A percentile compares a stretch with the other conserved stretches of the same genome.
Conservation (phyloP, 1,139 yeast genomes). For the Scheffersomyces cryptocercus region DNA sequence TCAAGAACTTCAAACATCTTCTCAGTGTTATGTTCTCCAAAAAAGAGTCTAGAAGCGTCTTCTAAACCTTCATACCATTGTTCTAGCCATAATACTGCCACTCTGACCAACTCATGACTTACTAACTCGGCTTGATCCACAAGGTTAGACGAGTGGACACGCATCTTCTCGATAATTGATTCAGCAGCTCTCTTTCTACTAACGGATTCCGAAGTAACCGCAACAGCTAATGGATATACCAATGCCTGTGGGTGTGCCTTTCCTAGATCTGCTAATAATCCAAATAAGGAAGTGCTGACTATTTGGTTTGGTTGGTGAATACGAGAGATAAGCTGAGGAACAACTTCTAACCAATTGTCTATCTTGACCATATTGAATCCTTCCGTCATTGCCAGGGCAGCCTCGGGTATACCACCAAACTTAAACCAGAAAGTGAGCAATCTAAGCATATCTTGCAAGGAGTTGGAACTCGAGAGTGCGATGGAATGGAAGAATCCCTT, state of each 20-base stretch:
- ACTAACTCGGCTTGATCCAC: slow-evolving; percentile 94
- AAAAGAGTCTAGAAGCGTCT: slow-evolving; percentile 91
- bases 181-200: slow-evolving; percentile 90
- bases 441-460: slow-evolving; percentile 89
- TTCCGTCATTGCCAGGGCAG: slow-evolving; percentile 86
- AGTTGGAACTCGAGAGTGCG: slow-evolving; percentile 80
- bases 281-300: slow-evolving; percentile 78
- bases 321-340: slow-evolving; percentile 94
- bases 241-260: slow-evolving; percentile 96
- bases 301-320: slow-evolving; percentile 92
- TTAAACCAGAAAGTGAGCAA: slow-evolving; percentile 92
- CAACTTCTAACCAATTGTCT: slow-evolving; percentile 93
- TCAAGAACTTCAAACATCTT: slow-evolving; percentile 91
- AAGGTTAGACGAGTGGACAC: slow-evolving; percentile 77
- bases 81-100: slow-evolving; percentile 97
- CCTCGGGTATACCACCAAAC: slow-evolving; percentile 91
- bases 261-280: slow-evolving; percentile 83
- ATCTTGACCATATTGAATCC: slow-evolving; percentile 88
- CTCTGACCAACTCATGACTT: slow-evolving; percentile 90
- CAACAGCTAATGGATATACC: slow-evolving; percentile 93
- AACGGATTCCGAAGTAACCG: slow-evolving; percentile 89
- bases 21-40: slow-evolving; percentile 92
- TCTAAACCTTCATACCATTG: slow-evolving; percentile 98
- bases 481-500: slow-evolving; percentile 95
- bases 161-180: slow-evolving; percentile 88